A percentile compares a stretch with the other conserved stretches of the same genome.
Conservation (phyloP, 176 grass and related monocot genomes). For the Juncus inflexus region DNA sequence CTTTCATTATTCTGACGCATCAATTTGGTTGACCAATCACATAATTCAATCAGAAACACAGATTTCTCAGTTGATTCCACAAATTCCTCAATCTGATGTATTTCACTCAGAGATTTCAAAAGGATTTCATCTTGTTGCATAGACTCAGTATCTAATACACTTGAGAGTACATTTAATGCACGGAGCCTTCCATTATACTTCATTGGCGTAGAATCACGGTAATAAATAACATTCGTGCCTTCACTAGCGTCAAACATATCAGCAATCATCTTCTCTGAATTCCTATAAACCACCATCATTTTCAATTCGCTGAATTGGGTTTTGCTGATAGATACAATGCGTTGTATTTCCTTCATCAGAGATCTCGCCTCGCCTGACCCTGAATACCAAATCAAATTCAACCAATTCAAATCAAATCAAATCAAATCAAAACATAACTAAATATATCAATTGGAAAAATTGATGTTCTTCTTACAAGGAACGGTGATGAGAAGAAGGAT, state of each 20-base stretch:
- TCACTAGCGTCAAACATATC: conserved; percentile 59
- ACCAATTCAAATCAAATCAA: neutral
- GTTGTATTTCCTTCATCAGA: conserved; percentile 64
- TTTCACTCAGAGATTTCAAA: conserved; percentile 56
- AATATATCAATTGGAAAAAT: neutral
- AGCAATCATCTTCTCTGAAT: conserved; percentile 68
- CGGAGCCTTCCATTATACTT: conserved; percentile 82
- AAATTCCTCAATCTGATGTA: conserved; percentile 62
- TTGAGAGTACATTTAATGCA: conserved; percentile 53
- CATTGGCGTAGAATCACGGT: conserved; percentile 51
- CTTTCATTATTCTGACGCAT: conserved; percentile 36
- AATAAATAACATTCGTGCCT: conserved; percentile 65
- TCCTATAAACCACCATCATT: conserved; percentile 75
- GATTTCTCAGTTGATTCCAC: conserved; percentile 78
- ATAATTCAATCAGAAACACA: conserved; percentile 73
- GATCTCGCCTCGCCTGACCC: conserved; percentile 87
- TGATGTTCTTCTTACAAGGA: conserved; percentile 55
- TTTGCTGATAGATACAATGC: conserved; percentile 31
- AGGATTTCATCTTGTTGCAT: conserved; percentile 58
- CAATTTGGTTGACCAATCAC: conserved; percentile 72
- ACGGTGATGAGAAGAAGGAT: conserved; percentile 67
- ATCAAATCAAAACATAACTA: neutral
- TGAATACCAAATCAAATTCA: conserved; percentile 26
- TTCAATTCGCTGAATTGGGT: conserved; percentile 50
- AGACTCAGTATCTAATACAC: conserved; percentile 50